Evolutionary conservation across 2,329 filamentous ascomycete genomes (phyloP).

Genomic region (Aspergillus proliferans): DNA sequence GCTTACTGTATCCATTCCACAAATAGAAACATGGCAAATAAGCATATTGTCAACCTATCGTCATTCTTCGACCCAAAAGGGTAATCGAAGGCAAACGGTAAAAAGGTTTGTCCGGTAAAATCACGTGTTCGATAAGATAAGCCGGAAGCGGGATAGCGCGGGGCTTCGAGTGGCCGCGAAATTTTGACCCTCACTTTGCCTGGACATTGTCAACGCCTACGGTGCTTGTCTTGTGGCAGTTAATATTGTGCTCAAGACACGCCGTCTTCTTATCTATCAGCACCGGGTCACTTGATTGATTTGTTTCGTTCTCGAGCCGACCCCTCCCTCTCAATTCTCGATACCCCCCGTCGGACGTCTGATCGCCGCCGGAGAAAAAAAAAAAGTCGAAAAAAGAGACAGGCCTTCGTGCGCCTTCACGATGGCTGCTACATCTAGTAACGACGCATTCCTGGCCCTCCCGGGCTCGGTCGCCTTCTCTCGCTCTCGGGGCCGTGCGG

Average conservation of each 20-base stretch:
- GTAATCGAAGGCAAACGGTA: not conserved
- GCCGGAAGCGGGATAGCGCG: conserved; percentile 22
- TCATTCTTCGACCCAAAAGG: too few species aligned
- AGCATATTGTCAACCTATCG: too few species aligned
- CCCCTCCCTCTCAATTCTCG: not conserved
- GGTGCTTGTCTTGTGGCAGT: not conserved
- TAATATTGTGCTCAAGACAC: not conserved
- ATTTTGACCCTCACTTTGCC: not conserved
- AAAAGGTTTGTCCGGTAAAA: conserved; percentile 1
- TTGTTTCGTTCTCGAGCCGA: not conserved
- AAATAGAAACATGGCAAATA: too few species aligned
- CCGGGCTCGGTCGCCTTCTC: conserved; percentile 41
- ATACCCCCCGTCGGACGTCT: conserved; percentile 5
- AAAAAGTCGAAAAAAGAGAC: not conserved
- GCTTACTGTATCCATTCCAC: too few species aligned
- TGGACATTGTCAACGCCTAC: not conserved
- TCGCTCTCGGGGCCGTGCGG: conserved; percentile 38
- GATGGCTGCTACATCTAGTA: conserved; percentile 27
- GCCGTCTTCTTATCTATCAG: not conserved
- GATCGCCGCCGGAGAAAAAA: not conserved
- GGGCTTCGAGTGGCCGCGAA: conserved; percentile 7
- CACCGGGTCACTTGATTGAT: not conserved
- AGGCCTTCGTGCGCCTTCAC: conserved; percentile 13
- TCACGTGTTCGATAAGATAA: conserved; percentile 24
- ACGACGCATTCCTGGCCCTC: conserved; percentile 30